phyloP scores from a whole-genome alignment of 257 asterid genomes.

The Gentiana straminea region DNA sequence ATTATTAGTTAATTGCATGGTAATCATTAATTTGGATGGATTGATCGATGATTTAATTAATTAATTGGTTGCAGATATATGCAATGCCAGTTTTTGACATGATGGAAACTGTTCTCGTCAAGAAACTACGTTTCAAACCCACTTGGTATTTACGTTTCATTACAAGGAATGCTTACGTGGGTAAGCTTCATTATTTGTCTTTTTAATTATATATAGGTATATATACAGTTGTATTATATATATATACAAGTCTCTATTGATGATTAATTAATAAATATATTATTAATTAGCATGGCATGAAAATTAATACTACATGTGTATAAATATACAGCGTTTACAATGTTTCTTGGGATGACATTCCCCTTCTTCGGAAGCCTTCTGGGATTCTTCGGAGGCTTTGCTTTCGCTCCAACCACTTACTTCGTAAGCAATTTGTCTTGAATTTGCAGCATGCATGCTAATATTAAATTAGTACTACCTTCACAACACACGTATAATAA shows the following conservation, averaged over 20 bases:
- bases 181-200: constrained; percentile 20
- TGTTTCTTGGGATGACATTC: constrained; percentile 57
- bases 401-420: constrained; percentile 77
- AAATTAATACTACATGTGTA: neutral
- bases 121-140: constrained; percentile 30
- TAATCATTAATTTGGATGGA: neutral
- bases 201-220: neutral
- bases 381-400: constrained; percentile 91
- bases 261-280: neutral
- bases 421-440: constrained; percentile 33
- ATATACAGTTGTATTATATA: neutral
- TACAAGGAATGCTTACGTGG: constrained; percentile 40
- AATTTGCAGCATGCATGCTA: neutral
- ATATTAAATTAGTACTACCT: neutral
- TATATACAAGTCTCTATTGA: neutral
- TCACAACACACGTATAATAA: too few relatives aligned
- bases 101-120: constrained; percentile 42
- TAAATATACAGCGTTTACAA: constrained; percentile 31
- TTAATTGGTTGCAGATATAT: constrained; percentile 22
- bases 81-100: constrained; percentile 53
- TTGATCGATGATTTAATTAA: neutral
- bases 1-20: too few relatives aligned
- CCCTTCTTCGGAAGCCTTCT: constrained; percentile 83
- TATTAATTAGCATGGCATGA: neutral
- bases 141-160: constrained; percentile 34